Conservation (phyloP, 2,329 filamentous ascomycete genomes). For the Colletotrichum destructivum region DNA sequence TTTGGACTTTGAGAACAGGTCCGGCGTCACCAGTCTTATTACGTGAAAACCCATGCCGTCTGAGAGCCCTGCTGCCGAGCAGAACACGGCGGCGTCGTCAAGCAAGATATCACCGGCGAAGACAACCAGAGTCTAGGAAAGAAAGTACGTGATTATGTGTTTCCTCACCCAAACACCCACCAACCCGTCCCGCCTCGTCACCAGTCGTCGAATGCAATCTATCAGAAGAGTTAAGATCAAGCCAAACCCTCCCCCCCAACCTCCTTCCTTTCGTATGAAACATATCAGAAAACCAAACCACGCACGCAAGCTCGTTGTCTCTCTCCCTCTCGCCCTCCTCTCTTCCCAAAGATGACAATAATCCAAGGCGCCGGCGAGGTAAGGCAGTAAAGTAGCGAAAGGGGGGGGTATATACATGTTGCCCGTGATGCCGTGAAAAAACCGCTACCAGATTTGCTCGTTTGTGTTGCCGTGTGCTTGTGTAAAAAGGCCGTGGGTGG, state of each 20-base stretch:
- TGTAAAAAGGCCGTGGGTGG: slow-evolving; percentile 15
- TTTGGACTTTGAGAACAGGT: too few relatives aligned
- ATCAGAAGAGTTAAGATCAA: not conserved
- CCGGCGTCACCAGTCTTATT: too few relatives aligned
- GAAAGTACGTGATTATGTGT: not conserved
- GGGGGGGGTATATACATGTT: slow-evolving; percentile 23
- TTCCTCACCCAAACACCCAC: not conserved
- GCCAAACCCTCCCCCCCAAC: not conserved
- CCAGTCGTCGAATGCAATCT: not conserved
- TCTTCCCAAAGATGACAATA: not conserved
- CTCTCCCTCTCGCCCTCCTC: not conserved
- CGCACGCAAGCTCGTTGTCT: not conserved
- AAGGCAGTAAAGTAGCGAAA: slow-evolving; percentile 4
- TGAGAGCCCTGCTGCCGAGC: too few relatives aligned
- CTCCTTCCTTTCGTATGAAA: not conserved
- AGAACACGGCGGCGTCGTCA: too few relatives aligned
- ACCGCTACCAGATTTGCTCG: not conserved
- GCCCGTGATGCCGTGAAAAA: slow-evolving; percentile 10
- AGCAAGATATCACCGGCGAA: not conserved
- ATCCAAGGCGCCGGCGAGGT: not conserved
- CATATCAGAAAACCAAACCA: not conserved
- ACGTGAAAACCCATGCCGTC: too few relatives aligned
- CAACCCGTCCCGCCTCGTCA: not conserved
- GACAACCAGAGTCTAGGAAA: not conserved
- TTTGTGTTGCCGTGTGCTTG: slow-evolving; percentile 3